Conservation (phyloP, 2,329 filamentous ascomycete species). For the Triangularia verruculosa region DNA sequence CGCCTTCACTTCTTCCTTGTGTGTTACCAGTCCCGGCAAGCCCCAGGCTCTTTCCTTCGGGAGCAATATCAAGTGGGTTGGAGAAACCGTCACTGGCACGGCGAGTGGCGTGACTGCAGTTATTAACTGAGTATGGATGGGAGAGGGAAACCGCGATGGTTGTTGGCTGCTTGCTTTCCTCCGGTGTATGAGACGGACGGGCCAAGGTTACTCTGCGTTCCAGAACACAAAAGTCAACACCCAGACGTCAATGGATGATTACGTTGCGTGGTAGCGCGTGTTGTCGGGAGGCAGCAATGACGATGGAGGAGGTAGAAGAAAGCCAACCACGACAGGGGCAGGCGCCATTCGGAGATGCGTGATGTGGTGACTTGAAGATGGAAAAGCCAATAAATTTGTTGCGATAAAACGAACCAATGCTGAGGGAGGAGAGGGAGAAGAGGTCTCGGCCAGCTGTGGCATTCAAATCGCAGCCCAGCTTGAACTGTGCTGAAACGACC, state of each 20-base stretch:
- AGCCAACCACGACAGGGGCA: background rate
- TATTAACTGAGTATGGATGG: background rate
- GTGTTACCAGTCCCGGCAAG: background rate
- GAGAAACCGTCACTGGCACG: background rate
- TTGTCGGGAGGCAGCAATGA: background rate
- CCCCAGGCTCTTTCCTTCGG: background rate
- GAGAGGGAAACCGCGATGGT: background rate
- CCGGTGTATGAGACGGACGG: background rate
- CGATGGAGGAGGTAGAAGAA: background rate
- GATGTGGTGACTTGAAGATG: background rate
- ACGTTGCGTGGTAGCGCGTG: background rate
- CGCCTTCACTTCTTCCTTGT: background rate
- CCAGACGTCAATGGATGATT: background rate
- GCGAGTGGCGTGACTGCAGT: background rate
- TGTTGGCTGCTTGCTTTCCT: background rate
- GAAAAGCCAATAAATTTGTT: background rate
- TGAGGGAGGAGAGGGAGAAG: background rate
- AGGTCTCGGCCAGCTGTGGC: background rate
- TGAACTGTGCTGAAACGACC: background rate
- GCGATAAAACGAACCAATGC: background rate
- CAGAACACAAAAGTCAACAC: background rate
- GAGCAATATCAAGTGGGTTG: background rate
- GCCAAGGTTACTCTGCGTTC: constrained; percentile 1
- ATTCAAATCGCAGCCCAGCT: background rate
- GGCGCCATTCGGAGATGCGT: background rate